phyloP scores from a whole-genome alignment of 2,329 filamentous ascomycete genomes.

The Taxawa tesnikishii region DNA sequence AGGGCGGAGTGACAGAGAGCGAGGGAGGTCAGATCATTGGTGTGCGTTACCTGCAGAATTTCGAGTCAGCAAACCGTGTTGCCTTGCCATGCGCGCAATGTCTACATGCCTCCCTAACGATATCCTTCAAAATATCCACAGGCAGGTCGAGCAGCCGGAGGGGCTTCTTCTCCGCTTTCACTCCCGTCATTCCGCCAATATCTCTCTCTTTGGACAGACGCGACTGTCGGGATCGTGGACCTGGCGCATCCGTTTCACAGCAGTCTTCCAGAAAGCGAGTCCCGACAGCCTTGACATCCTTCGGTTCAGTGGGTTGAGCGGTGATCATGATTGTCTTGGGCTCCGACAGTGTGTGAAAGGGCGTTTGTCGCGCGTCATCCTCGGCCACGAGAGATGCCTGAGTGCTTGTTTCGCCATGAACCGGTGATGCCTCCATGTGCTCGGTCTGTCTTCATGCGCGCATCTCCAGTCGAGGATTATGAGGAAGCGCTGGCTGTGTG shows the following conservation, averaged over 20 bases:
- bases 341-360: background rate
- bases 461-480: no score
- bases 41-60: conserved; percentile 55
- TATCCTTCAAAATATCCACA: conserved; percentile 64
- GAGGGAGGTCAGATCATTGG: conserved; percentile 68
- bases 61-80: conserved; percentile 3
- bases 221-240: background rate
- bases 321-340: background rate
- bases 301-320: background rate
- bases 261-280: background rate
- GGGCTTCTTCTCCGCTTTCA: conserved; percentile 36
- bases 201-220: background rate
- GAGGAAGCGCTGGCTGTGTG: no score
- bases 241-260: background rate
- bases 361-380: background rate
- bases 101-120: conserved; percentile 58
- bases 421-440: no score
- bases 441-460: no score
- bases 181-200: background rate
- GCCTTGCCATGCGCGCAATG: conserved; percentile 3
- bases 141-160: conserved; percentile 62
- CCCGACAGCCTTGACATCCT: background rate
- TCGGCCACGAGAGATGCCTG: no score
- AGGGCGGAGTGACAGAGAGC: conserved; percentile 68
- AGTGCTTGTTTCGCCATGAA: no score